These are phyloP conservation scores for Pulveroboletus sp. DNA, from an alignment of 768 basidiomycete species.

Conservation along the genomic window DNA sequence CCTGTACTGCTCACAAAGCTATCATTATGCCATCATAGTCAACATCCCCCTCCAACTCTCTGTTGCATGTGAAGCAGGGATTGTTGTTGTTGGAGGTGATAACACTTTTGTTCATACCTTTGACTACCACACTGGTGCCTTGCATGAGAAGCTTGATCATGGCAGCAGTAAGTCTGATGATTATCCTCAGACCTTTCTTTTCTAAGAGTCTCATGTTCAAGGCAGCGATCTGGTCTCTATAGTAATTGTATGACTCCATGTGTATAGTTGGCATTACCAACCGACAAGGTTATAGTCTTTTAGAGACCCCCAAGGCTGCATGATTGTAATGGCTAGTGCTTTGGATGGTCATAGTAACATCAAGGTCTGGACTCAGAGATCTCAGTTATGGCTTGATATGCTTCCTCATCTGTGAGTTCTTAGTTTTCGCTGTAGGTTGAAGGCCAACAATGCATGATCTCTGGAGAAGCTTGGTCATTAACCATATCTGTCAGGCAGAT, in stretches of 20 bases:
- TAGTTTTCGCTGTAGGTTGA: background rate
- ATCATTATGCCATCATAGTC: background rate
- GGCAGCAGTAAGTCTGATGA: background rate
- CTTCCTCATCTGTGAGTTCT: background rate
- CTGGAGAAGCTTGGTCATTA: background rate
- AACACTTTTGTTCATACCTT: background rate
- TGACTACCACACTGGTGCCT: background rate
- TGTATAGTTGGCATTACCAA: no score
- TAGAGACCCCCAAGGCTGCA: background rate
- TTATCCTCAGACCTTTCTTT: background rate
- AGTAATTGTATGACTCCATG: no score
- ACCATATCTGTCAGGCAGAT: background rate
- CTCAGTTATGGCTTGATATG: background rate
- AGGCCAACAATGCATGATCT: background rate
- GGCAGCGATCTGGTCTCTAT: background rate
- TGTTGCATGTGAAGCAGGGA: background rate
- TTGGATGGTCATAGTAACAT: background rate
- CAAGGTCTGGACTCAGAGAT: conserved; percentile 1
- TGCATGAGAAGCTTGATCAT: background rate
- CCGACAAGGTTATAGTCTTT: background rate
- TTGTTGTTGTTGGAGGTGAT: background rate
- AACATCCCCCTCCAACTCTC: background rate
- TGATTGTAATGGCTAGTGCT: background rate
- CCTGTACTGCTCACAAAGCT: background rate
- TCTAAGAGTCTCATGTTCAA: background rate